Evolutionary conservation across 108 stramenopile genomes (phyloP).

Genomic region (Schizochytrium sp.): DNA sequence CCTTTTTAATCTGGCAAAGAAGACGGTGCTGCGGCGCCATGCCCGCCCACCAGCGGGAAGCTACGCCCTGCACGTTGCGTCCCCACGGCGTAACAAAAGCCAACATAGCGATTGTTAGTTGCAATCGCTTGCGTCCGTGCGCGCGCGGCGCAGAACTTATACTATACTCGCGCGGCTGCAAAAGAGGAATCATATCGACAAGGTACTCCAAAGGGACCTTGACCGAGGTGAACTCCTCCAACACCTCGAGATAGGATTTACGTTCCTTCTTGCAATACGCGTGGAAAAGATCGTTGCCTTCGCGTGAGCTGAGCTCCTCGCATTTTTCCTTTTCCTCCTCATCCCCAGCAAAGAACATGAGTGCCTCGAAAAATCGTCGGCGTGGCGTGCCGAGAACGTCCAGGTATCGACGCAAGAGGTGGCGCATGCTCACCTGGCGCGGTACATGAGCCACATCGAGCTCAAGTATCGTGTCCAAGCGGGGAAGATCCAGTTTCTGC

Average conservation of each 20-base stretch:
- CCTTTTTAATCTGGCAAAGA: background rate
- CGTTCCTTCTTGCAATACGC: conserved; percentile 17
- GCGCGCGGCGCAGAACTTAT: conserved; percentile 3
- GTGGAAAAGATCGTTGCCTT: conserved; percentile 12
- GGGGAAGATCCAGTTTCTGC: background rate
- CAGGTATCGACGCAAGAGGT: conserved; percentile 14
- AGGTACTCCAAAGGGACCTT: background rate
- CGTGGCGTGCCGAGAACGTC: conserved; percentile 18
- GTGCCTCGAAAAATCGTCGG: conserved; percentile 14
- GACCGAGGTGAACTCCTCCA: conserved; percentile 5
- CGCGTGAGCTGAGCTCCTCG: background rate
- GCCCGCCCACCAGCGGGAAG: background rate
- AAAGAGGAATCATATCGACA: conserved; percentile 18
- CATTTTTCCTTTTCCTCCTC: conserved; percentile 30
- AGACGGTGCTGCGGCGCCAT: background rate
- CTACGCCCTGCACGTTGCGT: background rate
- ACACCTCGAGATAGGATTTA: background rate
- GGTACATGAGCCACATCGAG: background rate
- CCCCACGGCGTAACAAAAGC: background rate
- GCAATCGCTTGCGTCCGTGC: background rate
- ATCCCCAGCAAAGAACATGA: conserved; percentile 24
- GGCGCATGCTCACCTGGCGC: background rate
- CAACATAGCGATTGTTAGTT: conserved; percentile 12
- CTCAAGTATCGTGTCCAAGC: background rate
- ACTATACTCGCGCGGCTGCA: conserved; percentile 23